Evolutionary conservation across 305 asterid genomes (phyloP).

Genomic region (Rubia tinctorum): DNA sequence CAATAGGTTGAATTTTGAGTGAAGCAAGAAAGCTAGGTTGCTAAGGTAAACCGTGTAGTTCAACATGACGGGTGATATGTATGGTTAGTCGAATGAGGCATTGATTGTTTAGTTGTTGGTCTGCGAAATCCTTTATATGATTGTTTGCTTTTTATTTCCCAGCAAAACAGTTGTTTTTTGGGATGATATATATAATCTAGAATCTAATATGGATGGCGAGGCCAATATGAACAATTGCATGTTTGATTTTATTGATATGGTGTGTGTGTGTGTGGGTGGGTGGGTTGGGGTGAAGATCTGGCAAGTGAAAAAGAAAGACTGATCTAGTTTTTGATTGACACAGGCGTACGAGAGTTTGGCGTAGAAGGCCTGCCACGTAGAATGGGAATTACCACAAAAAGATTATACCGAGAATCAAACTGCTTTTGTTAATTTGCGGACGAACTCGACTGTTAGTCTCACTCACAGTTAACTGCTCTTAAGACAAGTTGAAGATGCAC

Average conservation of each 20-base stretch:
- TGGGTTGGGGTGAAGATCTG: neutral
- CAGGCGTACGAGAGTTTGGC: neutral
- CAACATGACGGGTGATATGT: neutral
- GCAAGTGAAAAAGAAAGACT: neutral
- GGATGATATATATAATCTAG: neutral
- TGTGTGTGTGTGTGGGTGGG: no score
- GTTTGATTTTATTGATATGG: neutral
- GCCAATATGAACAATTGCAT: neutral
- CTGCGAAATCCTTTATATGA: neutral
- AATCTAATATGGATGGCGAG: neutral
- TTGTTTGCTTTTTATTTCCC: neutral
- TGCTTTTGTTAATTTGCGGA: neutral
- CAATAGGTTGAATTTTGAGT: no score
- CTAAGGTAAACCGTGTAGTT: neutral
- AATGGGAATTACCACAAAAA: neutral
- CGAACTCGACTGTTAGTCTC: neutral
- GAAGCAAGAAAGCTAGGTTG: no score
- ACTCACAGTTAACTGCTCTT: neutral
- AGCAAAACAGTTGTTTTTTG: neutral
- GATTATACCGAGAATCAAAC: no score
- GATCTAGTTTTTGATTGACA: neutral
- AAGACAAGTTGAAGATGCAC: slow-evolving; percentile 37
- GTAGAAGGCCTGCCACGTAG: neutral
- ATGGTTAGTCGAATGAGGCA: no score
- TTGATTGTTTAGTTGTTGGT: no score